phyloP scores from a whole-genome alignment of 2,329 filamentous ascomycete species.

The Paracorniculantispora psalliotae region DNA sequence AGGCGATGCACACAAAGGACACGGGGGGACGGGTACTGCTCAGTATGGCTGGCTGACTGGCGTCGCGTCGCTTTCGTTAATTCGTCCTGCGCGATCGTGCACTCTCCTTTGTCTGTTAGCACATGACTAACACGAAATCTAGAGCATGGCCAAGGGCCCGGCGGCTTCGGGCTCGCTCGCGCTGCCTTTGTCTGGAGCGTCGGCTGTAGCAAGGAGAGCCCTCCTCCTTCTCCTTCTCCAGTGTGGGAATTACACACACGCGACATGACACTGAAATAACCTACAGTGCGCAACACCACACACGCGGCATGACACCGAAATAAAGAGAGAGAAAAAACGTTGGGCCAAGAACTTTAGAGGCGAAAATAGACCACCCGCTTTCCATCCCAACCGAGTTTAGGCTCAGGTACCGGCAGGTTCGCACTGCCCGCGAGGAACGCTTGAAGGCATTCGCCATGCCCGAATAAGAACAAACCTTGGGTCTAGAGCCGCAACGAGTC shows the following conservation, averaged over 20 bases:
- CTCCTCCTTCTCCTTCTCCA: not conserved
- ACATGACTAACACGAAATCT: not conserved
- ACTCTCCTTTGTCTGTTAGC: not conserved
- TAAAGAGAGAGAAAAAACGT: no score
- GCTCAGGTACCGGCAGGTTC: constrained; percentile 4
- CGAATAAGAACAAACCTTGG: not conserved
- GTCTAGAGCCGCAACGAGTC: not conserved
- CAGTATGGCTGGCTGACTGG: not conserved
- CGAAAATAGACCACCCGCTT: no score
- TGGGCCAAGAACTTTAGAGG: no score
- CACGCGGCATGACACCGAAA: no score
- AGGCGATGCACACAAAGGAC: not conserved
- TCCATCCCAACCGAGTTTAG: not conserved
- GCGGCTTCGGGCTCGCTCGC: not conserved
- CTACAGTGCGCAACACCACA: no score
- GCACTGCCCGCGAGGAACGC: not conserved
- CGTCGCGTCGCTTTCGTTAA: not conserved
- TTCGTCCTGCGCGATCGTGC: not conserved
- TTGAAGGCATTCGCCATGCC: not conserved
- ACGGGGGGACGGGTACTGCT: not conserved
- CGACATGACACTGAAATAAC: no score
- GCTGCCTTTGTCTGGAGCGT: not conserved
- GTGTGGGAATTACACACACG: not conserved
- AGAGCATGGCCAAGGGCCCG: not conserved
- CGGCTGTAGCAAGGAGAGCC: constrained; percentile 6